Base-by-base conservation (phyloP, 2,329 filamentous ascomycete species). In the Dendrostoma leiphaemia region DNA sequence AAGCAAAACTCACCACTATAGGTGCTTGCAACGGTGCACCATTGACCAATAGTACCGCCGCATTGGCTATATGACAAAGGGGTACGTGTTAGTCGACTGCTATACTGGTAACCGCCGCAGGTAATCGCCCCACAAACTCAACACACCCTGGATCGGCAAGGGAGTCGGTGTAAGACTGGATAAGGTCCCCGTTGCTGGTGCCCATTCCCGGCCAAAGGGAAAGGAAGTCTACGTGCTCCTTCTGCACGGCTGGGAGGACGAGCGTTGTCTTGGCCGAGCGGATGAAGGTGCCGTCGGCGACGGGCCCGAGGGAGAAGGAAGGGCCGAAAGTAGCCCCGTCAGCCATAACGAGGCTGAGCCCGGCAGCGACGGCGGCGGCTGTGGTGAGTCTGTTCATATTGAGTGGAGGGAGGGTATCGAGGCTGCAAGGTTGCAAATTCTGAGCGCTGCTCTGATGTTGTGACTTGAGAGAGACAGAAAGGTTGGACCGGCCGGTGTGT, bases 1-100 rank as follows among this genome's bases (percentile, higher is more conserved):
- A n/a, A n/a, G n/a, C n/a, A n/a, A n/a, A n/a, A 35, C 32, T 35
- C 4, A 35, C 32, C 32, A 35, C 32, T 35, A 12, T 35, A 19
- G n/a, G 50, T 52, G 50, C 43, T 46, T 17, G 50, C 50, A 43
- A 43, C 38, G 3, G 41, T 44, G 23, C 50, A 46, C 50, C 50
- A 52, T 21, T 47, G 40, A 28, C 50, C 43, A 19, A 29, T 26
- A 23, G 12, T 12, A 21, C 40, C 48, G 9, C 48, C 48, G 23
- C 48, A 51, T 21, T 51, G 28, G 9, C 35, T 40, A n/a, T 41
- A 17, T n/a, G n/a, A n/a, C n/a, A n/a, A n/a, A n/a, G n/a, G n/a
- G n/a, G n/a, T n/a, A n/a, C n/a, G n/a, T n/a, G n/a, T n/a, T n/a
- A n/a, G n/a, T n/a, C n/a, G n/a, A n/a, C 4, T n/a, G 17, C 32